Base-by-base conservation (phyloP, 768 basidiomycete species). In the Holtermanniella nyarrowii region DNA sequence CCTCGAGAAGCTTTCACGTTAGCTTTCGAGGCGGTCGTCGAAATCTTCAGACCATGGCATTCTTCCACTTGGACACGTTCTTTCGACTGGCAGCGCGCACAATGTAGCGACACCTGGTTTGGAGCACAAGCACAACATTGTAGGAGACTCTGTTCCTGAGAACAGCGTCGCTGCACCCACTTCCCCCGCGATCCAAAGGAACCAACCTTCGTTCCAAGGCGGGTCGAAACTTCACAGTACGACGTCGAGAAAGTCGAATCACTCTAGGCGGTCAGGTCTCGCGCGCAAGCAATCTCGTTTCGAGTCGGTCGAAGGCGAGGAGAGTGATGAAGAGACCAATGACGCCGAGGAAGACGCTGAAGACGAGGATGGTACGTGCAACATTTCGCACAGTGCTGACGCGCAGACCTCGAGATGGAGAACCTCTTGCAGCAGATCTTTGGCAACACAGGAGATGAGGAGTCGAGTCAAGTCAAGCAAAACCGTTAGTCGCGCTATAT, bases 371-470 rank as follows among this genome's bases (percentile, higher is more conserved):
- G 24, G 25, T 14, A 26, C 14, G 25, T 37, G n/a, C n/a, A n/a
- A n/a, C n/a, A n/a, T 37, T n/a, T n/a, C n/a, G 31, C 7, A 37
- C 31, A 37, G 16, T 7, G 31, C 31, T 37, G 31, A 37, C 31
- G 37, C 48, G 18, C 48, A 49, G 48, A 39, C 41, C 48, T 31
- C 16, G 48, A 49, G 16, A 49, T 3, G 5, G 48, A 49, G 31
- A 49, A 49, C 37, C 39, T 49, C 27, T 21, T 40, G n/a, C 48
- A 49, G 37, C 48, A 49, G 37, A 49, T 49, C 23, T 31, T 49
- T 12, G 4, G 48, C 16, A 18, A 7, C 10, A 16, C 31, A 7
- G 31, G 31, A 16, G 31, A 37, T 37, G 31, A 37, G 16, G 31
- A 37, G 31, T 37, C 31, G 31, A 37, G 31, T 16, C 31, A 37